These are phyloP conservation scores for Spinacia oleracea DNA, from an alignment of 179 eudicot genomes.

Conservation along the genomic window DNA sequence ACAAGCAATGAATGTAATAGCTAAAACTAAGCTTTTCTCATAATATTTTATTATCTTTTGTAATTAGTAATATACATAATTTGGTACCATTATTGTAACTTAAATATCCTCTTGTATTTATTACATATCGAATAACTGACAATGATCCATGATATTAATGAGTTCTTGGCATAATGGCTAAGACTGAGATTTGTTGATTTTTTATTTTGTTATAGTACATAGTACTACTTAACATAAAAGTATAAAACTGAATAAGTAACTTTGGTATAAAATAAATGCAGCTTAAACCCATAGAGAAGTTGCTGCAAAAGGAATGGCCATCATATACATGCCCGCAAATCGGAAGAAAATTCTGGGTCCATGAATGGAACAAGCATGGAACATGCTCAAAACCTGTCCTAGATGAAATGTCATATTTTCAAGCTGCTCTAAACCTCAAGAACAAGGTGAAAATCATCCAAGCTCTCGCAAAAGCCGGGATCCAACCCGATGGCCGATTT, in stretches of 20 bases:
- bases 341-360: slow-evolving; percentile 38
- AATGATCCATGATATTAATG: too few relatives aligned
- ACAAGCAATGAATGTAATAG: too few relatives aligned
- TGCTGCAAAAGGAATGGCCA: slow-evolving; percentile 28
- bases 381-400: slow-evolving; percentile 30
- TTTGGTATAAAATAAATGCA: neutral
- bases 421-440: slow-evolving; percentile 25
- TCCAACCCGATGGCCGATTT: slow-evolving; percentile 22
- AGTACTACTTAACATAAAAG: too few relatives aligned
- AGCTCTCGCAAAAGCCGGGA: slow-evolving; percentile 24
- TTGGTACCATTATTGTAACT: too few relatives aligned
- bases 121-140: too few relatives aligned
- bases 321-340: slow-evolving; percentile 34
- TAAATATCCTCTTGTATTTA: too few relatives aligned
- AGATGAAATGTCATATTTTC: slow-evolving; percentile 25
- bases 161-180: too few relatives aligned
- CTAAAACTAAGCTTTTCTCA: too few relatives aligned
- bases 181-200: too few relatives aligned
- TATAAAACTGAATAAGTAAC: neutral
- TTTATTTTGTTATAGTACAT: too few relatives aligned
- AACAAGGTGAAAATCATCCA: slow-evolving; percentile 28
- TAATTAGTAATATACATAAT: too few relatives aligned
- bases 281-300: slow-evolving; percentile 23
- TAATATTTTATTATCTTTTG: too few relatives aligned
- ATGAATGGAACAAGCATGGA: slow-evolving; percentile 44